Conservation (phyloP, 2,329 filamentous ascomycete genomes). For the Diaporthe capsici region DNA sequence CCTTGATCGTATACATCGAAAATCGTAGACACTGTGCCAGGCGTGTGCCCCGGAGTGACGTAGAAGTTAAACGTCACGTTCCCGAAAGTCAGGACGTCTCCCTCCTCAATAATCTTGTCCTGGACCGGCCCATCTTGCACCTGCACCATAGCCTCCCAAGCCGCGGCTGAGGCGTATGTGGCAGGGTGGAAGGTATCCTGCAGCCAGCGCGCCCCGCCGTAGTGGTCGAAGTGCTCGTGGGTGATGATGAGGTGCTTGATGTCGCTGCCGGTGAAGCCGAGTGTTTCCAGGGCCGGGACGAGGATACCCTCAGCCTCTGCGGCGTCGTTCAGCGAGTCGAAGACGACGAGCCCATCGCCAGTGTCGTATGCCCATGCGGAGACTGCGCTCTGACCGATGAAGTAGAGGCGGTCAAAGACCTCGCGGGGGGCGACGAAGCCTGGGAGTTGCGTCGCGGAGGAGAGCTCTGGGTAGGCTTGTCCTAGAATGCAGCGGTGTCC, state of each 20-base stretch:
- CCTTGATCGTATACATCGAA: background rate
- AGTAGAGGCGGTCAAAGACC: conserved; percentile 6
- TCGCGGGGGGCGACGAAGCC: conserved; percentile 17
- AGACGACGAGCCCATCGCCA: conserved; percentile 46
- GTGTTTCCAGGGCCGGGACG: background rate
- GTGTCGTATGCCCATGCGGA: conserved; percentile 49
- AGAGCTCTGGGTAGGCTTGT: background rate
- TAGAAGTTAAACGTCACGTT: conserved; percentile 17
- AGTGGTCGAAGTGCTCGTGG: conserved; percentile 50
- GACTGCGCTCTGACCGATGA: conserved; percentile 36
- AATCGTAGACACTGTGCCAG: background rate
- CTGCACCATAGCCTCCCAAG: conserved; percentile 9
- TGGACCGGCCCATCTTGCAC: background rate
- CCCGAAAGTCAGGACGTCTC: background rate
- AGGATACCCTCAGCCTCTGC: background rate
- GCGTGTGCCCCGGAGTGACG: background rate
- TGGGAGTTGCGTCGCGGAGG: background rate
- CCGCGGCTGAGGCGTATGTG: conserved; percentile 5
- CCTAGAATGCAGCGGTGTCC: conserved; percentile 7
- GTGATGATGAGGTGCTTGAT: conserved; percentile 50
- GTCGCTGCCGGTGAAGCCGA: conserved; percentile 43
- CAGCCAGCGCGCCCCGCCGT: conserved; percentile 46
- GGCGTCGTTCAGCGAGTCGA: conserved; percentile 45
- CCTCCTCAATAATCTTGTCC: background rate
- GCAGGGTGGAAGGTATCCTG: conserved; percentile 44